Evolutionary conservation across 306 rosid genomes (phyloP).

Genomic region (Styphnolobium japonicum): DNA sequence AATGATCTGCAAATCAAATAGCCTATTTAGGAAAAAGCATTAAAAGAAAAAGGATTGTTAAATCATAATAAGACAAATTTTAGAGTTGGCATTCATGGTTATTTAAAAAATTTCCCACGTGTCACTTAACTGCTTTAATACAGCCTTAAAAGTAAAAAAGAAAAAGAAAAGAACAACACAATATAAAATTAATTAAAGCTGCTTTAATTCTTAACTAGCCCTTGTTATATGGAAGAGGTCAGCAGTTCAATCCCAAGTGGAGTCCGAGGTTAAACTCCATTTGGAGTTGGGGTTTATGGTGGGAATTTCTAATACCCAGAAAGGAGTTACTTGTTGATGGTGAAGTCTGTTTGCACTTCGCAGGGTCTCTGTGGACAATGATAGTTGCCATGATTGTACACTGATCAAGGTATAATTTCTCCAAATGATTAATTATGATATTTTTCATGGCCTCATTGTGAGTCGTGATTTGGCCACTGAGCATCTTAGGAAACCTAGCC

Average conservation of each 20-base stretch:
- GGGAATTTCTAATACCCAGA: slow-evolving; percentile 20
- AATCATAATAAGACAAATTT: background rate
- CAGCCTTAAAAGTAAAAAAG: background rate
- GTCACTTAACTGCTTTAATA: background rate
- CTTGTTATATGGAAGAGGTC: background rate
- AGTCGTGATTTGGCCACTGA: background rate
- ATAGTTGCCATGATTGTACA: slow-evolving; percentile 64
- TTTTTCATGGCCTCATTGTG: slow-evolving; percentile 9
- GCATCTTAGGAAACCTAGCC: slow-evolving; percentile 8
- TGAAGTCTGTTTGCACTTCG: slow-evolving; percentile 30
- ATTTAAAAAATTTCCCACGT: background rate
- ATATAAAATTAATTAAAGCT: background rate
- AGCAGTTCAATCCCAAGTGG: slow-evolving; percentile 5
- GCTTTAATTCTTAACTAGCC: slow-evolving; percentile 1
- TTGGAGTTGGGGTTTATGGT: slow-evolving; percentile 19
- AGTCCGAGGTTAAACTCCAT: slow-evolving; percentile 11
- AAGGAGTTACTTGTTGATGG: slow-evolving; percentile 34
- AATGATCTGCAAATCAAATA: background rate
- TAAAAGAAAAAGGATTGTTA: background rate
- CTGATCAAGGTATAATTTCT: slow-evolving; percentile 60
- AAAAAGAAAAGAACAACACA: background rate
- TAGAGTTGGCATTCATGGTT: background rate
- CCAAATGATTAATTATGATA: slow-evolving; percentile 11
- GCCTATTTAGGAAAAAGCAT: background rate
- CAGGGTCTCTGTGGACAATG: slow-evolving; percentile 83